These are phyloP conservation scores for Pseudonitzschia multiseries DNA, from an alignment of 108 stramenopile genomes.

Conservation along the genomic window DNA sequence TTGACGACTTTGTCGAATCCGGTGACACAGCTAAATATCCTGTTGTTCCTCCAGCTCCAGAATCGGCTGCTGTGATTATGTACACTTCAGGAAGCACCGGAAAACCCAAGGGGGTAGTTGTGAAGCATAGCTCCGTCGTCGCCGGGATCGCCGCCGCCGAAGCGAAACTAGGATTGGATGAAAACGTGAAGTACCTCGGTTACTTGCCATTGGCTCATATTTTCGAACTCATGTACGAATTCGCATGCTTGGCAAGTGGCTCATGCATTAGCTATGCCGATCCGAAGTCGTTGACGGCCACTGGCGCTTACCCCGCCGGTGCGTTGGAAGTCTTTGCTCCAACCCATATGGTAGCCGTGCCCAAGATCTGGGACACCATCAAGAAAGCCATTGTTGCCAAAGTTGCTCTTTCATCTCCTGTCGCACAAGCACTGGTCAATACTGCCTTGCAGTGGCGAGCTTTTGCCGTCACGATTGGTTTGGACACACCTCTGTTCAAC, in stretches of 20 bases:
- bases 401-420: slow-evolving; percentile 61
- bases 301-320: slow-evolving; percentile 83
- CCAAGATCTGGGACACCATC: slow-evolving; percentile 94
- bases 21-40: slow-evolving; percentile 74
- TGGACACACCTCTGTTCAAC: slow-evolving; percentile 88
- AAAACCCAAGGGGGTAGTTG: slow-evolving; percentile 97
- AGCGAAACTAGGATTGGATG: slow-evolving; percentile 25
- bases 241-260: slow-evolving; percentile 57
- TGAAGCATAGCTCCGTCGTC: slow-evolving; percentile 83
- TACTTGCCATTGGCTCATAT: slow-evolving; percentile 86
- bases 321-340: slow-evolving; percentile 83
- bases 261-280: slow-evolving; percentile 81
- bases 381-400: slow-evolving; percentile 89
- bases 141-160: slow-evolving; percentile 56
- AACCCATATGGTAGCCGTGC: slow-evolving; percentile 87
- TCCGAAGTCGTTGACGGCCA: slow-evolving; percentile 77
- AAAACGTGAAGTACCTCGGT: slow-evolving; percentile 58
- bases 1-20: slow-evolving; percentile 76
- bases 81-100: slow-evolving; percentile 93
- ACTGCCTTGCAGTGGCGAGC: slow-evolving; percentile 69
- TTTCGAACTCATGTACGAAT: slow-evolving; percentile 87
- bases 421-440: slow-evolving; percentile 66
- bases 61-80: slow-evolving; percentile 92
- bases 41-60: slow-evolving; percentile 66
- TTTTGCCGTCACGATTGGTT: slow-evolving; percentile 66